Conservation (phyloP, 2,329 filamentous ascomycete species). For the Samsoniella hepiali region DNA sequence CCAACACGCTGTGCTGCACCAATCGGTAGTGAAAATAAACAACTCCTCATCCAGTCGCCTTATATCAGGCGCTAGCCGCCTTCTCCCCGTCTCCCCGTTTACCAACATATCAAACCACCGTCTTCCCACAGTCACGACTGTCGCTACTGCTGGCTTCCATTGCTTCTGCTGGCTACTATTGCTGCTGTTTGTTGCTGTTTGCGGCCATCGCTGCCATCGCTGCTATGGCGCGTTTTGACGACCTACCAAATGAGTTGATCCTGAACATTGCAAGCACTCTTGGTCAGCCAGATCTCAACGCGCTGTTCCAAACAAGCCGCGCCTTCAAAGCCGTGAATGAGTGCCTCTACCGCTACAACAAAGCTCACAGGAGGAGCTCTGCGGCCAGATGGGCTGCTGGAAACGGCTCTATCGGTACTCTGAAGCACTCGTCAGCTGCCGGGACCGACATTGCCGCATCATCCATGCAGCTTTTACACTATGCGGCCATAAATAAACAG, state of each 20-base stretch:
- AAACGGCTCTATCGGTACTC: neutral
- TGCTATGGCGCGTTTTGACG: neutral
- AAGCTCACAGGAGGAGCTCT: neutral
- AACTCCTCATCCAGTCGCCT: neutral
- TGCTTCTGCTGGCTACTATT: no score
- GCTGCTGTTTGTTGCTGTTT: no score
- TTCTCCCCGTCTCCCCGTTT: slow-evolving; percentile 2
- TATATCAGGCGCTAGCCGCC: neutral
- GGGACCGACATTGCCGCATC: neutral
- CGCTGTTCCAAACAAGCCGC: neutral
- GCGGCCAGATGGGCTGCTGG: slow-evolving; percentile 12
- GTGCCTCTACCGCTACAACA: slow-evolving; percentile 10
- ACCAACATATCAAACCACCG: neutral
- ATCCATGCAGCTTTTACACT: slow-evolving; percentile 11
- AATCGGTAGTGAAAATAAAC: neutral
- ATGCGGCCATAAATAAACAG: slow-evolving; percentile 12
- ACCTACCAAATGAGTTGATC: slow-evolving; percentile 1
- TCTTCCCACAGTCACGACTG: neutral
- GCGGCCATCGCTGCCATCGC: no score
- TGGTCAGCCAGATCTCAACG: neutral
- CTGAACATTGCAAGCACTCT: neutral
- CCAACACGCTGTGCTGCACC: neutral
- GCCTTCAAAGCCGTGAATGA: neutral
- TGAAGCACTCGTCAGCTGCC: neutral
- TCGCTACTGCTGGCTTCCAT: no score